Evolutionary conservation across 2,329 filamentous ascomycete genomes (phyloP).

Genomic region (Paraphaeosphaeria sporulosa): DNA sequence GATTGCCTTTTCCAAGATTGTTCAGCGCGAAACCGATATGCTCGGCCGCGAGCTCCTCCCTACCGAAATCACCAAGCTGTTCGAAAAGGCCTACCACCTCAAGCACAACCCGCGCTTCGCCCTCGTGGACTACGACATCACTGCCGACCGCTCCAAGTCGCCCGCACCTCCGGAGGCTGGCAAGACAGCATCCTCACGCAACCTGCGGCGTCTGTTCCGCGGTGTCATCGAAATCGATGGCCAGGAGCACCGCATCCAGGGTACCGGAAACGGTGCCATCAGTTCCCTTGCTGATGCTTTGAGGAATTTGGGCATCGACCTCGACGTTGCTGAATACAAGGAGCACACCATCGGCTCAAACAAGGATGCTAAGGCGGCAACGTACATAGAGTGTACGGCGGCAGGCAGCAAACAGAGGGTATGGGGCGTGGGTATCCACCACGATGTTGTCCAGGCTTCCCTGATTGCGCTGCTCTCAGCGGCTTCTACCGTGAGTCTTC

Average conservation of each 20-base stretch:
- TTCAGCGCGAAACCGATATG: conserved; percentile 81
- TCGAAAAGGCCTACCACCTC: conserved; percentile 87
- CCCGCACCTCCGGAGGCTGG: conserved; percentile 73
- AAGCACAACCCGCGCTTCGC: conserved; percentile 83
- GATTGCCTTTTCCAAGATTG: conserved; percentile 86
- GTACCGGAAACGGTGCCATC: conserved; percentile 88
- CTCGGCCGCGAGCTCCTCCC: conserved; percentile 85
- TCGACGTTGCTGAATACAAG: conserved; percentile 95
- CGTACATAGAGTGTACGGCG: conserved; percentile 88
- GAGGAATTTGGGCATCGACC: conserved; percentile 77
- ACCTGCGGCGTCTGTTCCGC: conserved; percentile 81
- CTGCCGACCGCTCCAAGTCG: conserved; percentile 78
- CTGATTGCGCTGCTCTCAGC: conserved; percentile 86
- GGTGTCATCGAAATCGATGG: conserved; percentile 86
- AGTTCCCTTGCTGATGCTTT: conserved; percentile 87
- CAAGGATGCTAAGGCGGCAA: conserved; percentile 87
- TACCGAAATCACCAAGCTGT: conserved; percentile 84
- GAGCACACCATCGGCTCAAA: conserved; percentile 90
- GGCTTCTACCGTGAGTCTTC: conserved; percentile 77
- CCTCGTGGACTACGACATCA: conserved; percentile 91
- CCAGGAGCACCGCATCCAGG: conserved; percentile 77
- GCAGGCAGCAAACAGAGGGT: conserved; percentile 73
- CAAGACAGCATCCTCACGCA: conserved; percentile 78
- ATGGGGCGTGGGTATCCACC: conserved; percentile 91
- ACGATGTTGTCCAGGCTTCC: conserved; percentile 90